A percentile compares a stretch with the other conserved stretches of the same genome.
These are phyloP conservation scores for Curvularia hawaiiensis DNA, from an alignment of 2,329 filamentous ascomycete genomes.

Conservation along the genomic window DNA sequence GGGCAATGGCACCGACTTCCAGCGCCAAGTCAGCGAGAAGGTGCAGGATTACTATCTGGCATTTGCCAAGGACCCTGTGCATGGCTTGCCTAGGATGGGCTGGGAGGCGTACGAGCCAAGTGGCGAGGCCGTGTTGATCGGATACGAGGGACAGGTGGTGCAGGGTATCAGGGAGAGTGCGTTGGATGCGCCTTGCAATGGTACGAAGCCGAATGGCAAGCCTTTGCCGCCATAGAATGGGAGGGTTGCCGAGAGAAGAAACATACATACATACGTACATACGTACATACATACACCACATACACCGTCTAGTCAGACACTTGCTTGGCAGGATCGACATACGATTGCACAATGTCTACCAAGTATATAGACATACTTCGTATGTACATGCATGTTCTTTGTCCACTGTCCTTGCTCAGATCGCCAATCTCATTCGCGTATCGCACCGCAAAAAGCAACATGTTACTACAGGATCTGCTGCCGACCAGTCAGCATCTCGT, in stretches of 20 bases:
- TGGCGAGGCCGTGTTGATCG: slow-evolving; percentile 33
- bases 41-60: slow-evolving; percentile 48
- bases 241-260: neutral
- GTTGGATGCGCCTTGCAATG: slow-evolving; percentile 29
- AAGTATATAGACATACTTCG: neutral
- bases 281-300: neutral
- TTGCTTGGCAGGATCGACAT: too few species aligned
- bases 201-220: slow-evolving; percentile 9
- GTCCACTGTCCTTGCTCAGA: neutral
- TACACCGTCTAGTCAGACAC: too few species aligned
- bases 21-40: slow-evolving; percentile 39
- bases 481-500: neutral
- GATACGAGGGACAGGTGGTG: slow-evolving; percentile 19
- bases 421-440: slow-evolving; percentile 3
- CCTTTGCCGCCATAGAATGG: slow-evolving; percentile 8
- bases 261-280: neutral
- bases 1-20: slow-evolving; percentile 34
- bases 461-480: neutral
- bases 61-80: slow-evolving; percentile 42
- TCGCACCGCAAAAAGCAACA: neutral
- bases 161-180: slow-evolving; percentile 25
- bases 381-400: neutral
- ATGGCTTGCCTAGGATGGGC: slow-evolving; percentile 36
- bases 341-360: too few species aligned
- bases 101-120: slow-evolving; percentile 41